Base-by-base conservation (phyloP, 495 filamentous ascomycete species). In the Aspergillus nidulans region DNA sequence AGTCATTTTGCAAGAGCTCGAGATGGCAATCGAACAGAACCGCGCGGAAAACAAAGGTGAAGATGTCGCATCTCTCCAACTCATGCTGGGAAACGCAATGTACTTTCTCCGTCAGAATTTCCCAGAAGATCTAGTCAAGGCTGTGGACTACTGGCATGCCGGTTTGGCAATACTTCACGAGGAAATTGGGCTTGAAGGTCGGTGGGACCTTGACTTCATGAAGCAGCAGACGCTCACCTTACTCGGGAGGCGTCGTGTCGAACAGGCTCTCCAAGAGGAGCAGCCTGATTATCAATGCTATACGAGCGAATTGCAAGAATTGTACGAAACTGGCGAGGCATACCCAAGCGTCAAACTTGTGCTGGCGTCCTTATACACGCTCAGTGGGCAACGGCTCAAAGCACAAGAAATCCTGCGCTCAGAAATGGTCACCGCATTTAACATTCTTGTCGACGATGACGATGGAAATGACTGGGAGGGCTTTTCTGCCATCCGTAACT, bases 361-460 rank as follows among this genome's bases (percentile, higher is more conserved):
- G 49, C 49, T 58, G 34, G 49, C 56, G 2, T 30, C 49, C 10
- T 44, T 47, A 9, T 53, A 58, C 32, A 48, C 56, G 15, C 16
- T 41, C 10, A 38, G 4, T 7, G 49, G 56, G 38, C 26, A 53
- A 16, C 12, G 19, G 0, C n/a, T n/a, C 13, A 42, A 58, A 30
- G 56, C 56, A 7, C 49, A 25, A 2, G 36, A 58, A 2, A 8
- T 58, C 6, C 42, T 53, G 7, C 56, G 56, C 4, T 28, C 56
- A 1, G 41, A 53, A 5, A 48, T 58, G 13, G 56, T 58, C 1
- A 45, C 26, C 8, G 50, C 44, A 2, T 53, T 58, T 40, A 58
- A 58, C 40, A 40, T 58, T 8, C 42, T 58, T n/a, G 7, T 13
- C 15, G 56, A 58, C 19, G 50, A 54, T 43, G 50, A 53, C 34